Conservation (phyloP, 2,329 filamentous ascomycete species). For the Orbilia blumenaviensis region DNA sequence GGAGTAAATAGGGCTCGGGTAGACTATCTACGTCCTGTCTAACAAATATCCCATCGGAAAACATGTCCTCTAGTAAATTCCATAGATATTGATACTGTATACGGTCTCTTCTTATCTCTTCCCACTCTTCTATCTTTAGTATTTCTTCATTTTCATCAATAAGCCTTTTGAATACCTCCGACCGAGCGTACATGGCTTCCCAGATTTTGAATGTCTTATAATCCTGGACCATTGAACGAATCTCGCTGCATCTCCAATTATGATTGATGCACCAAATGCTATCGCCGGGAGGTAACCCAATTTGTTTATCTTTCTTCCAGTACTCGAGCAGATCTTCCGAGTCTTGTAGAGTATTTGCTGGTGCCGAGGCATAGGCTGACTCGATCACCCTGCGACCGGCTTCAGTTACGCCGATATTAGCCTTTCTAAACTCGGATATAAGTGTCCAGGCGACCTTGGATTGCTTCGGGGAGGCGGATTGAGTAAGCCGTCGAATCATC, state of each 20-base stretch:
- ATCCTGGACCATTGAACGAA: constrained; percentile 5
- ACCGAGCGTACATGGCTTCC: constrained; percentile 6
- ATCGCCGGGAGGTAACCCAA: constrained; percentile 6
- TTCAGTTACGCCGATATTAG: constrained; percentile 11
- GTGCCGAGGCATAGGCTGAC: constrained; percentile 6
- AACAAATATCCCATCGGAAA: constrained; percentile 12
- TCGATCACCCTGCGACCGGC: constrained; percentile 6
- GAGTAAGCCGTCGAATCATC: constrained; percentile 11
- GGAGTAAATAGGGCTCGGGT: constrained; percentile 11
- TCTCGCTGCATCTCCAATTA: constrained; percentile 3
- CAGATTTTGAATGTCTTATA: constrained; percentile 16
- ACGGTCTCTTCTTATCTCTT: neutral
- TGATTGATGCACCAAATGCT: constrained; percentile 9
- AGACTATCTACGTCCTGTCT: constrained; percentile 9
- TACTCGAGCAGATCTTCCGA: constrained; percentile 2
- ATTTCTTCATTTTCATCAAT: constrained; percentile 3
- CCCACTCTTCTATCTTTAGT: constrained; percentile 5
- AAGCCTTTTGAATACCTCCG: constrained; percentile 1
- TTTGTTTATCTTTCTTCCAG: constrained; percentile 7
- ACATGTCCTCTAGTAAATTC: neutral
- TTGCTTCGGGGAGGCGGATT: constrained; percentile 4
- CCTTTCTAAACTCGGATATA: constrained; percentile 13
- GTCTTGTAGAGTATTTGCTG: constrained; percentile 5
- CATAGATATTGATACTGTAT: constrained; percentile 6
- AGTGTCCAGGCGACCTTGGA: constrained; percentile 2